These are phyloP conservation scores for Aspergillus sp. DNA, from an alignment of 2,329 filamentous ascomycete genomes.

Conservation along the genomic window DNA sequence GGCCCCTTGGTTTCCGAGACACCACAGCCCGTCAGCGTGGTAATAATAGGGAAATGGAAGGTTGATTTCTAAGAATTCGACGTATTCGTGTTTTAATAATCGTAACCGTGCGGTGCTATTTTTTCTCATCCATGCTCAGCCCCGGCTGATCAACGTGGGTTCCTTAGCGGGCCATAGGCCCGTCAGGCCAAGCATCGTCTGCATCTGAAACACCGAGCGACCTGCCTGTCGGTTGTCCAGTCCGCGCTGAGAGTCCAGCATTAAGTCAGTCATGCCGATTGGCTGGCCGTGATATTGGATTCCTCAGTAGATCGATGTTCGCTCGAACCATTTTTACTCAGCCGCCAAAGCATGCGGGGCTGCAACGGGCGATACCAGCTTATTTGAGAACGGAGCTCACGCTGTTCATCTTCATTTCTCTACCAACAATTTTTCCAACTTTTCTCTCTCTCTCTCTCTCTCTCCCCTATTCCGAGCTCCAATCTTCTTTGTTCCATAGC, in stretches of 20 bases:
- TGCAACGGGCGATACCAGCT: constrained; percentile 1
- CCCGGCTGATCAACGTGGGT: constrained; percentile 6
- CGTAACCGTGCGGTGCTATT: constrained; percentile 1
- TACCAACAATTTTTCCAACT: no score
- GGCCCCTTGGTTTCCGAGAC: constrained; percentile 9
- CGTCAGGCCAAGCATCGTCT: constrained; percentile 6
- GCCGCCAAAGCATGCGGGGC: constrained; percentile 10
- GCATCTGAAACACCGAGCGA: constrained; percentile 10
- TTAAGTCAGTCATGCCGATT: constrained; percentile 7
- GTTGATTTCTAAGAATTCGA: background rate
- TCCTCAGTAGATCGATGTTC: background rate
- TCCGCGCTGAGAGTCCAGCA: background rate
- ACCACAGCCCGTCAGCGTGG: constrained; percentile 8
- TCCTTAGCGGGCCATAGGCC: constrained; percentile 1
- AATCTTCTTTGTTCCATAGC: background rate
- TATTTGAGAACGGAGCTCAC: background rate
- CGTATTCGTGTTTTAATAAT: constrained; percentile 6
- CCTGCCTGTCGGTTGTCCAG: constrained; percentile 1
- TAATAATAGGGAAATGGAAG: background rate
- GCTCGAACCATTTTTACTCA: constrained; percentile 8
- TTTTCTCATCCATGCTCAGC: constrained; percentile 10
- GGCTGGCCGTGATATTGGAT: background rate
- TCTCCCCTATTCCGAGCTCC: background rate
- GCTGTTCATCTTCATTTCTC: background rate
- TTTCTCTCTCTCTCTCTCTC: no score